A percentile compares a stretch with the other conserved stretches of the same genome.
Evolutionary conservation across 2,329 filamentous ascomycete genomes (phyloP).

Genomic region (Scolecobasidium constrictum): DNA sequence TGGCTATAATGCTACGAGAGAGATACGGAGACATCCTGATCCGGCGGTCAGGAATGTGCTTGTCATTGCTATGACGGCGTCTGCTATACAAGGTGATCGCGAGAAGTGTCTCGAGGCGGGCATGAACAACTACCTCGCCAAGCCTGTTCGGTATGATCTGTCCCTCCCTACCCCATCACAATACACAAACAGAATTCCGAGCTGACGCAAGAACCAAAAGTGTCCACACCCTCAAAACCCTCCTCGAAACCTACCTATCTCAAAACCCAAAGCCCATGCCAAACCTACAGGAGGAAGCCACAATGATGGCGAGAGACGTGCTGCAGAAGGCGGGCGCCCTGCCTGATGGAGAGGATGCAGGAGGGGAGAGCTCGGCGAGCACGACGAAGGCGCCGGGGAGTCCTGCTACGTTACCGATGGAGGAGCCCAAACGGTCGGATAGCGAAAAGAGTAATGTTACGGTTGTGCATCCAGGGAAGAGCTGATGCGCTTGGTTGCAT

Average conservation of each 20-base stretch:
- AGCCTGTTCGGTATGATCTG: constrained; percentile 70
- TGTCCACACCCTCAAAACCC: constrained; percentile 72
- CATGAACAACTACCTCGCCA: constrained; percentile 96
- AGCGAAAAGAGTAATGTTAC: not conserved
- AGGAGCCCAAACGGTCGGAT: no score
- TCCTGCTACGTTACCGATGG: no score
- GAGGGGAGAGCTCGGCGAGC: not conserved
- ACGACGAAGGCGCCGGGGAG: no score
- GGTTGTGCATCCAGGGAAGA: not conserved
- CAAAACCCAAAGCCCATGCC: constrained; percentile 34
- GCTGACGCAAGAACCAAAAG: constrained; percentile 10
- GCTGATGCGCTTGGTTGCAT: not conserved
- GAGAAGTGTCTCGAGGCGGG: constrained; percentile 93
- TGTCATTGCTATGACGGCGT: constrained; percentile 97
- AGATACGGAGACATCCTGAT: constrained; percentile 66
- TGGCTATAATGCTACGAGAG: constrained; percentile 52
- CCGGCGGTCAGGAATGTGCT: constrained; percentile 70
- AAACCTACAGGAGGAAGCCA: constrained; percentile 35
- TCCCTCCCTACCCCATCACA: not conserved
- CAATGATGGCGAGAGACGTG: constrained; percentile 28
- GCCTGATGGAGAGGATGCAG: not conserved
- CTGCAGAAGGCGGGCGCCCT: constrained; percentile 13
- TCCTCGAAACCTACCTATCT: constrained; percentile 59
- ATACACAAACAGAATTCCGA: not conserved
- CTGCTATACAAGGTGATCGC: constrained; percentile 84